Evolutionary conservation across 805 yeast genomes (phyloP).

Genomic region (Candida argentea): DNA sequence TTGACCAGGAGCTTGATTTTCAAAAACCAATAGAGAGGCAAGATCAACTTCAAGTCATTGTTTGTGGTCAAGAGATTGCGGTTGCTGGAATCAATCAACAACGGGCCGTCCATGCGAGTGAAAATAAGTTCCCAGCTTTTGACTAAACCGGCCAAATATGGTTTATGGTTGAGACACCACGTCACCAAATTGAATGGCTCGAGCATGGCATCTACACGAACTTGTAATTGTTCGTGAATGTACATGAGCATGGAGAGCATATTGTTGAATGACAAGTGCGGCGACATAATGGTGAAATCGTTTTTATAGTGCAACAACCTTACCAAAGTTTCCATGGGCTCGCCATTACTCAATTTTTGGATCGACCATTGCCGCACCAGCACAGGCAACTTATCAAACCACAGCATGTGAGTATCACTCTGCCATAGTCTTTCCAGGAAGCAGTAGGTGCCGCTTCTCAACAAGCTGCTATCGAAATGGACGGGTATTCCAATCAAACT

Average conservation of each 20-base stretch:
- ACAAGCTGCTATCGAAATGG: slow-evolving; percentile 30
- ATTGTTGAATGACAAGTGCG: slow-evolving; percentile 38
- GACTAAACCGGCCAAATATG: slow-evolving; percentile 45
- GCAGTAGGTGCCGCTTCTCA: slow-evolving; percentile 60
- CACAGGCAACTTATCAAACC: slow-evolving; percentile 29
- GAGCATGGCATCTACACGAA: slow-evolving; percentile 33
- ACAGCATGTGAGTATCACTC: slow-evolving; percentile 37
- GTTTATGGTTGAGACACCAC: slow-evolving; percentile 60
- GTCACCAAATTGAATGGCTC: slow-evolving; percentile 35
- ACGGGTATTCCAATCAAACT: slow-evolving; percentile 32
- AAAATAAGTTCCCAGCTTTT: slow-evolving; percentile 62
- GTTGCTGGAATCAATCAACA: slow-evolving; percentile 43
- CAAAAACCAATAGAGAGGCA: slow-evolving; percentile 59
- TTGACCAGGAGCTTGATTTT: slow-evolving; percentile 56
- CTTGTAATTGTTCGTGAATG: slow-evolving; percentile 56
- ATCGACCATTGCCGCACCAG: slow-evolving; percentile 32
- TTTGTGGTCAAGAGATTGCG: slow-evolving; percentile 38
- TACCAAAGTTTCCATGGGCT: slow-evolving; percentile 34
- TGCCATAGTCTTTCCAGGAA: slow-evolving; percentile 51
- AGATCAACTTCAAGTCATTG: slow-evolving; percentile 50
- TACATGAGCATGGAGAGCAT: slow-evolving; percentile 49
- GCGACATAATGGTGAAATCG: neutral
- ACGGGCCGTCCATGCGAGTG: slow-evolving; percentile 52
- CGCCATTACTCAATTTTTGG: slow-evolving; percentile 49
- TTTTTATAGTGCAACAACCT: slow-evolving; percentile 34